Conservation (phyloP, 192 early-diverging fungal genomes). For the Rhizophagus clarus region DNA sequence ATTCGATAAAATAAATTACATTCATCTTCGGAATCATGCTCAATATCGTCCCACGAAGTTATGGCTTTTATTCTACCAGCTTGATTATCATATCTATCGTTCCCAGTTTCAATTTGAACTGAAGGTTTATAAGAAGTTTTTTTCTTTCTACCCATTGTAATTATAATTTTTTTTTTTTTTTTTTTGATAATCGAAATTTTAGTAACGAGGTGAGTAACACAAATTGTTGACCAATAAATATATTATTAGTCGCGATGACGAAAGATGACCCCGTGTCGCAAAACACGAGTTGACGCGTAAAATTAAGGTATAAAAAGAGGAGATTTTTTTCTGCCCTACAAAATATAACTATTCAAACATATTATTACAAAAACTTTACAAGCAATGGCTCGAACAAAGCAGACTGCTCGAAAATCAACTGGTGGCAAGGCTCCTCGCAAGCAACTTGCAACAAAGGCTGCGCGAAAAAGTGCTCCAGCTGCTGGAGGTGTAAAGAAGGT, state of each 20-base stretch:
- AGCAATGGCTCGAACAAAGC: slow-evolving; percentile 71
- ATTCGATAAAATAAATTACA: slow-evolving; percentile 43
- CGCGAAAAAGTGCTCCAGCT: slow-evolving; percentile 92
- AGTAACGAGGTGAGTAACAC: background rate
- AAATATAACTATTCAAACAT: background rate
- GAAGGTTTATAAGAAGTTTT: background rate
- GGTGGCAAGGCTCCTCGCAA: slow-evolving; percentile 99
- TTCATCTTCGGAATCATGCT: slow-evolving; percentile 76
- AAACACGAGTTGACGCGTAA: background rate
- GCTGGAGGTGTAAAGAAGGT: slow-evolving; percentile 93
- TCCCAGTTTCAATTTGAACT: background rate
- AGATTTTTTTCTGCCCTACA: background rate
- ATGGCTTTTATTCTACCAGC: slow-evolving; percentile 56
- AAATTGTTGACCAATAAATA: background rate
- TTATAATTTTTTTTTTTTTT: background rate
- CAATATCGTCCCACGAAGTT: slow-evolving; percentile 71
- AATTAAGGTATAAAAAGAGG: background rate
- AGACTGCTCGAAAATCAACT: slow-evolving; percentile 98
- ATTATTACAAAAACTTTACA: too few species aligned
- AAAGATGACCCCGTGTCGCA: too few species aligned
- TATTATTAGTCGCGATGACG: too few species aligned
- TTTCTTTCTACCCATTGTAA: background rate
- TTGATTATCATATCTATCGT: background rate
- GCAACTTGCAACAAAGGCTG: slow-evolving; percentile 94
- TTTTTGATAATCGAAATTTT: background rate